A percentile compares a stretch with the other conserved stretches of the same genome.
Conservation (phyloP, 2,329 filamentous ascomycete species). For the Botrytis byssoidea region DNA sequence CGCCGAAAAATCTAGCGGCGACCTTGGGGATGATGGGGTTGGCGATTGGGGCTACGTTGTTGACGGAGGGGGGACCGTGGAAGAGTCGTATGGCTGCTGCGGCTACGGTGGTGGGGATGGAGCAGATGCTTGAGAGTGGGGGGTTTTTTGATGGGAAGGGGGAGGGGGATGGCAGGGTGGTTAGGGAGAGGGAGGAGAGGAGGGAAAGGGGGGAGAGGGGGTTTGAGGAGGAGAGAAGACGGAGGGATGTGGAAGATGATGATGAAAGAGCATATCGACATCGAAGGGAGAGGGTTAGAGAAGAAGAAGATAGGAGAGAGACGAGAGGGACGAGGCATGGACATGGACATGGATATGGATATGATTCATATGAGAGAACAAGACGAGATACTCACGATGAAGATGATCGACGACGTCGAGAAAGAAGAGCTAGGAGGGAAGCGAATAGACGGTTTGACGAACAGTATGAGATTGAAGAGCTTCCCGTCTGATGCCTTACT, state of each 20-base stretch:
- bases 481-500: neutral
- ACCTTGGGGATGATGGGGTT: constrained; percentile 12
- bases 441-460: neutral
- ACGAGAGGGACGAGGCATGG: neutral
- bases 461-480: constrained; percentile 13
- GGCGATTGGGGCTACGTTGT: constrained; percentile 10
- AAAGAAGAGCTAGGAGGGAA: neutral
- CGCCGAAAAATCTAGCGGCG: constrained; percentile 7
- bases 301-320: neutral
- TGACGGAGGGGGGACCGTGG: constrained; percentile 6
- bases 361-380: neutral
- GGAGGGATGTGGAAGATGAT: neutral
- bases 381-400: neutral
- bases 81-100: constrained; percentile 12
- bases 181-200: too few relatives aligned
- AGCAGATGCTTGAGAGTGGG: constrained; percentile 54
- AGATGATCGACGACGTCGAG: neutral
- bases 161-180: constrained; percentile 59
- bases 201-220: constrained; percentile 50
- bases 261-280: constrained; percentile 2
- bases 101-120: constrained; percentile 16
- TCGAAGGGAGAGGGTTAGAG: neutral
- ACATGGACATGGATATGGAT: neutral
- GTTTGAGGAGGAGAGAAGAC: constrained; percentile 54
- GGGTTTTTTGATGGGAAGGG: constrained; percentile 51